Evolutionary conservation across 2,329 filamentous ascomycete species (phyloP).

Genomic region (Penicillium sumatraense): DNA sequence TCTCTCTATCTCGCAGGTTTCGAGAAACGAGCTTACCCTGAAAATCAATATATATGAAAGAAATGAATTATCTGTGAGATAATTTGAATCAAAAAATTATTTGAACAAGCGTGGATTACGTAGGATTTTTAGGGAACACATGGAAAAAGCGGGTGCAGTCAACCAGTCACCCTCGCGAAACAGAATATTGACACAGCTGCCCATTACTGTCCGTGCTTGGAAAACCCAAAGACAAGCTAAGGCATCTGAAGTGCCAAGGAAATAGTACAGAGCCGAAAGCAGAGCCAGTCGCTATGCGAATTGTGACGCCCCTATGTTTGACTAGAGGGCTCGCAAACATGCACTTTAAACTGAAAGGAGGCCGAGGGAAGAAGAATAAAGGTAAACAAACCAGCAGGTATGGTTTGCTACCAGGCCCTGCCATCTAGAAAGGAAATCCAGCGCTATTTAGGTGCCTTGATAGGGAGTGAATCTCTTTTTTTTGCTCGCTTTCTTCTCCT

Average conservation of each 20-base stretch:
- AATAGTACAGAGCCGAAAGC: not conserved
- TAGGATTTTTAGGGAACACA: slow-evolving; percentile 6
- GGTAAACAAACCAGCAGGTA: too few species aligned
- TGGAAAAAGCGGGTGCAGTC: not conserved
- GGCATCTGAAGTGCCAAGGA: not conserved
- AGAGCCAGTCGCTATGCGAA: slow-evolving; percentile 5
- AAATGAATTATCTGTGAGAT: not conserved
- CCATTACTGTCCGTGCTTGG: not conserved
- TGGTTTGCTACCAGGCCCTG: too few species aligned
- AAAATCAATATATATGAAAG: slow-evolving; percentile 4
- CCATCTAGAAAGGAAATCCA: not conserved
- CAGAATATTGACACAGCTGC: not conserved
- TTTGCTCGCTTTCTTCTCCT: not conserved
- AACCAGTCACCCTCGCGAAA: not conserved
- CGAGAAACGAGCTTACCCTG: slow-evolving; percentile 4
- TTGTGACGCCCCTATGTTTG: not conserved
- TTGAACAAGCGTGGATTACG: not conserved
- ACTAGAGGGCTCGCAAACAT: not conserved
- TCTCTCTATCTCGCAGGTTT: slow-evolving; percentile 13
- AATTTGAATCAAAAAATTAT: not conserved
- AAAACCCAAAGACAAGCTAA: not conserved
- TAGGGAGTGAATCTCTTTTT: not conserved
- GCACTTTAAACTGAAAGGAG: too few species aligned
- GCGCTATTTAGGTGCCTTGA: not conserved
- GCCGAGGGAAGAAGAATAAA: too few species aligned